Conservation (phyloP, 495 filamentous ascomycete genomes). For the Xeromyces bisporus region DNA sequence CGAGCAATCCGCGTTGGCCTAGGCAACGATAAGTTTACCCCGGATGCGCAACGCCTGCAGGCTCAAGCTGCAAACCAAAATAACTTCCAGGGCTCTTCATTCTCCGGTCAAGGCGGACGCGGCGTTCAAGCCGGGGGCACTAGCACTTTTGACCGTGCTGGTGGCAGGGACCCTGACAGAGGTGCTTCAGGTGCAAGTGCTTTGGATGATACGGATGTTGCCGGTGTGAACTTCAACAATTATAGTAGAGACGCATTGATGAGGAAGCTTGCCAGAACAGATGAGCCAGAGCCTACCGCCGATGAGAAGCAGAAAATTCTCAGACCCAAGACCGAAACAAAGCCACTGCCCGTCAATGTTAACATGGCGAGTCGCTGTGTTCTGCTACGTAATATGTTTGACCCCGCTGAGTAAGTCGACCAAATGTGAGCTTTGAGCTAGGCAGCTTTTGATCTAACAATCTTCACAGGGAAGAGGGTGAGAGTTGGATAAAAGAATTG, state of each 20-base stretch:
- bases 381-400: slow-evolving; percentile 89
- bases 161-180: slow-evolving; percentile 82
- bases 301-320: slow-evolving; percentile 53
- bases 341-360: slow-evolving; percentile 68
- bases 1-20: slow-evolving; percentile 96
- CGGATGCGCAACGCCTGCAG: slow-evolving; percentile 84
- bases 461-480: slow-evolving; percentile 57
- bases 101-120: slow-evolving; percentile 81
- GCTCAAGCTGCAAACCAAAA: slow-evolving; percentile 51
- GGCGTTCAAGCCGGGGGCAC: slow-evolving; percentile 67
- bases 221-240: slow-evolving; percentile 97
- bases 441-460: slow-evolving; percentile 24
- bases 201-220: slow-evolving; percentile 94
- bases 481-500: slow-evolving; percentile 79
- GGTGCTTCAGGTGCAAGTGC: slow-evolving; percentile 69
- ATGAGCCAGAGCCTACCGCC: slow-evolving; percentile 52
- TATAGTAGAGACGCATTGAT: slow-evolving; percentile 94
- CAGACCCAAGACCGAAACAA: slow-evolving; percentile 66
- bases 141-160: slow-evolving; percentile 80
- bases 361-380: slow-evolving; percentile 92
- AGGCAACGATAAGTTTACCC: slow-evolving; percentile 99
- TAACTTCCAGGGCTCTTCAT: slow-evolving; percentile 83
- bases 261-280: slow-evolving; percentile 92
- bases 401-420: slow-evolving; percentile 64
- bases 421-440: neutral